Evolutionary conservation across 2,329 filamentous ascomycete species (phyloP).

Genomic region (Aspergillus ruber): DNA sequence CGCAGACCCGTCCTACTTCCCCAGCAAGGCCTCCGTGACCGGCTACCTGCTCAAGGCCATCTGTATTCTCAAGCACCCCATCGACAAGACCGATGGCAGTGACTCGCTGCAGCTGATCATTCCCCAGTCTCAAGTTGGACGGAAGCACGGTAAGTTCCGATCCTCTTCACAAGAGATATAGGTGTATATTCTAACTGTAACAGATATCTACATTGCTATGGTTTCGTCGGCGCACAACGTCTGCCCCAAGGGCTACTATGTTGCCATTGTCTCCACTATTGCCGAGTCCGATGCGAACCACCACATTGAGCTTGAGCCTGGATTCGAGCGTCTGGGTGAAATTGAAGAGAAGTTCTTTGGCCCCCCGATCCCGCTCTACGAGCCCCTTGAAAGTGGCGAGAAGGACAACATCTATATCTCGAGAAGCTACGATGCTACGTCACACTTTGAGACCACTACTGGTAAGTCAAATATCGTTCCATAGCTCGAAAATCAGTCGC

Average conservation of each 20-base stretch:
- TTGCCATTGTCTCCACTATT: constrained; percentile 96
- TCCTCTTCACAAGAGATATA: background rate
- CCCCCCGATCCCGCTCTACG: constrained; percentile 85
- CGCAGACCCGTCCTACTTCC: constrained; percentile 95
- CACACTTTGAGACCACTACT: constrained; percentile 89
- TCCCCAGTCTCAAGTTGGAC: constrained; percentile 91
- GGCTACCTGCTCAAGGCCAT: constrained; percentile 93
- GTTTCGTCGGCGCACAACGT: constrained; percentile 96
- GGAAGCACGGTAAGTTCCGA: constrained; percentile 72
- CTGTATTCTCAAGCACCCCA: constrained; percentile 92
- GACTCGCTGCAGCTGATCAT: constrained; percentile 96
- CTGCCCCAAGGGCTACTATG: constrained; percentile 97
- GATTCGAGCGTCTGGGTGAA: constrained; percentile 82
- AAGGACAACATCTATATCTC: constrained; percentile 95
- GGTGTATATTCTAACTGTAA: constrained; percentile 12
- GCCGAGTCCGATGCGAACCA: constrained; percentile 88
- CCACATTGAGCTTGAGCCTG: constrained; percentile 88
- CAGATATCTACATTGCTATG: constrained; percentile 94
- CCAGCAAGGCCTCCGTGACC: constrained; percentile 75
- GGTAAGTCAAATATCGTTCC: constrained; percentile 34
- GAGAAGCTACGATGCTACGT: constrained; percentile 96
- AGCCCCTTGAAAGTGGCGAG: constrained; percentile 73
- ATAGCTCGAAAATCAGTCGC: constrained; percentile 4
- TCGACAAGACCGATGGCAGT: constrained; percentile 78
- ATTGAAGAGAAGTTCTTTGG: constrained; percentile 98